Evolutionary conservation across 306 rosid genomes (phyloP), one percentile per base, ranked within the genome.

Genomic region (Vicia sativa): DNA sequence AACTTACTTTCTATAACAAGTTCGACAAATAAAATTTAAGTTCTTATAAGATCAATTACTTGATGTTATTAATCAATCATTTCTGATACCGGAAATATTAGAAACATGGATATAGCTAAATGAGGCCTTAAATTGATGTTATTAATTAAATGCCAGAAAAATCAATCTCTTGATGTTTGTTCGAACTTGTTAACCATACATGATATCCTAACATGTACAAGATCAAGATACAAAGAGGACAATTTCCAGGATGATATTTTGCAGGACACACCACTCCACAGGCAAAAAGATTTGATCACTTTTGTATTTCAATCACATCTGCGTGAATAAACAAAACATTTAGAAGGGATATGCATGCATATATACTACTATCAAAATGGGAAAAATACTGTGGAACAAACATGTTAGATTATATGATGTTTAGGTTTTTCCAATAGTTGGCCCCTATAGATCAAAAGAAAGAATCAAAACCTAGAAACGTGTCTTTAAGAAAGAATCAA

Each of bases 231-330:
- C 46, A 39, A 67, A 23, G 39, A 37, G 29, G 53, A 65, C 15
- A 73, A 43, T 66, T 75, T 55, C 70, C 50, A 56, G 19, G 70
- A 70, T 13, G 78, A 75, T 80, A 75, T 28, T 37, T 43, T 57
- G 21, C 60, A 48, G 25, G 52, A 65, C 43, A 62, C 54, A 43
- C 68, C 75, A 61, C 78, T 68, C 50, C 12, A 53, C 80, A 70
- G 63, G 76, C 11, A 34, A 34, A 34, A 34, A 34, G 38, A 7
- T 34, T 34, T 34, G 38, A 34, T 34, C 38, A 34, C 76, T 70
- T 74, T 75, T 63, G n/a, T 26, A 41, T 57, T 74, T 74, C 83
- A 67, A 54, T 75, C 80, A 21, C 77, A 71, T 62, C 91, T 84
- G 84, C 85, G 82, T 68, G 19, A 73, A 61, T 59, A 12, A 34